Conservation (phyloP, 768 basidiomycete genomes). For the Lentinula lateritia region DNA sequence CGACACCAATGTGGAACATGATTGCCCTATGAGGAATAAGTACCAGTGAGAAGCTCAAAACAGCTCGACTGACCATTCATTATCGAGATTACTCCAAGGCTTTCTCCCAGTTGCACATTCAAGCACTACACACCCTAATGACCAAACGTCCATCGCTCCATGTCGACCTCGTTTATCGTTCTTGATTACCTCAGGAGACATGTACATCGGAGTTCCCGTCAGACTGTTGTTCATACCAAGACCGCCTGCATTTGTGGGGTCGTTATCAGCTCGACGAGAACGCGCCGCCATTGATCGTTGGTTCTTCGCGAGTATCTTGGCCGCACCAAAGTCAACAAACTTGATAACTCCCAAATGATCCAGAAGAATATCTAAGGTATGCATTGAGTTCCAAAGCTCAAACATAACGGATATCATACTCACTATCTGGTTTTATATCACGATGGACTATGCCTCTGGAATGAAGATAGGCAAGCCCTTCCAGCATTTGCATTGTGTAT, state of each 20-base stretch:
- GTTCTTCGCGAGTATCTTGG: slow-evolving; percentile 91
- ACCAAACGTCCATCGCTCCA: slow-evolving; percentile 99
- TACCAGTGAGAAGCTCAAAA: neutral
- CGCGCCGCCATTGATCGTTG: slow-evolving; percentile 72
- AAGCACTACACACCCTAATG: slow-evolving; percentile 93
- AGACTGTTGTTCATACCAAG: slow-evolving; percentile 75
- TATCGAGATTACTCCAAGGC: slow-evolving; percentile 98
- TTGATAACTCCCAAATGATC: slow-evolving; percentile 90
- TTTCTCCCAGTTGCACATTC: slow-evolving; percentile 96
- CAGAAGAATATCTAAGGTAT: slow-evolving; percentile 78
- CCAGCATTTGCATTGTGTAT: slow-evolving; percentile 95
- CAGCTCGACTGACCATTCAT: slow-evolving; percentile 72
- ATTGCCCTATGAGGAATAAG: slow-evolving; percentile 69
- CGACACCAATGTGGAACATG: slow-evolving; percentile 98
- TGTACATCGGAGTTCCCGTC: slow-evolving; percentile 99
- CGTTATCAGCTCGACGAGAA: slow-evolving; percentile 55
- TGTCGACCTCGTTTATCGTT: slow-evolving; percentile 82
- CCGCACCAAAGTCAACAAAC: slow-evolving; percentile 96
- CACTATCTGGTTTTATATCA: slow-evolving; percentile 98
- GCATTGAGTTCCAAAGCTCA: slow-evolving; percentile 6
- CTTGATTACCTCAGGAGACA: slow-evolving; percentile 98
- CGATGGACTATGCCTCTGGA: slow-evolving; percentile 90
- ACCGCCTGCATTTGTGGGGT: slow-evolving; percentile 23
- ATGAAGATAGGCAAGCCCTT: slow-evolving; percentile 91
- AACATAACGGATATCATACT: slow-evolving; percentile 25